Conservation (phyloP, 495 filamentous ascomycete genomes). For the Penicillium antarcticum region DNA sequence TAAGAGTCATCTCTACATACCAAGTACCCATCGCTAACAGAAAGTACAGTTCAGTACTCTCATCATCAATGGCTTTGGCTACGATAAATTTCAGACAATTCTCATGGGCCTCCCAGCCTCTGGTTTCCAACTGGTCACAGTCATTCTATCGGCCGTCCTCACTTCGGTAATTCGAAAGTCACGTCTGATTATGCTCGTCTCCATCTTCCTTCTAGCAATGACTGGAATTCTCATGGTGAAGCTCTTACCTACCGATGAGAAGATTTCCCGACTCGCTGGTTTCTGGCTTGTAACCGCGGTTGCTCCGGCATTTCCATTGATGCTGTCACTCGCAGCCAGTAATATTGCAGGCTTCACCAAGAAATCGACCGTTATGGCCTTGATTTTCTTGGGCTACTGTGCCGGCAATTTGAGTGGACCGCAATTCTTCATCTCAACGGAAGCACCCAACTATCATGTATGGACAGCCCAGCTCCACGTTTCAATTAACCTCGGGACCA, state of each 20-base stretch:
- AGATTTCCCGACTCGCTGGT: constrained; percentile 13
- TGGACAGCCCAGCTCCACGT: neutral
- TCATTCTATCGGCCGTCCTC: constrained; percentile 8
- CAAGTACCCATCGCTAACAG: neutral
- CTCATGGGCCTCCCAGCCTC: constrained; percentile 18
- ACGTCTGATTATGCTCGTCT: constrained; percentile 4
- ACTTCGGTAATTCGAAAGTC: constrained; percentile 13
- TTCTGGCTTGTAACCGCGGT: constrained; percentile 14
- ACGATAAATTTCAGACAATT: constrained; percentile 17
- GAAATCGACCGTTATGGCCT: constrained; percentile 13
- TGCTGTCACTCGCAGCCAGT: constrained; percentile 17
- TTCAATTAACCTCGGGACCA: neutral
- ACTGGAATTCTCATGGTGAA: constrained; percentile 18
- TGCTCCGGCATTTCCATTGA: constrained; percentile 13
- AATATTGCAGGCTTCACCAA: constrained; percentile 33
- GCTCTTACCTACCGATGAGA: constrained; percentile 5
- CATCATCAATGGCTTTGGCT: constrained; percentile 32
- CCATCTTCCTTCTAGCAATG: constrained; percentile 8
- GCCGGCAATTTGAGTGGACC: constrained; percentile 21
- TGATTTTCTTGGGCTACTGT: constrained; percentile 21
- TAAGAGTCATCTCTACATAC: neutral
- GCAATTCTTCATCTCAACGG: constrained; percentile 15
- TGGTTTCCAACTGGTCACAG: constrained; percentile 9
- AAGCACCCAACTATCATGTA: constrained; percentile 19
- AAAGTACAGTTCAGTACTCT: constrained; percentile 22